phyloP scores from a whole-genome alignment of 225 moss, liverwort and hornwort genomes.

The Antitrichia curtipendula region DNA sequence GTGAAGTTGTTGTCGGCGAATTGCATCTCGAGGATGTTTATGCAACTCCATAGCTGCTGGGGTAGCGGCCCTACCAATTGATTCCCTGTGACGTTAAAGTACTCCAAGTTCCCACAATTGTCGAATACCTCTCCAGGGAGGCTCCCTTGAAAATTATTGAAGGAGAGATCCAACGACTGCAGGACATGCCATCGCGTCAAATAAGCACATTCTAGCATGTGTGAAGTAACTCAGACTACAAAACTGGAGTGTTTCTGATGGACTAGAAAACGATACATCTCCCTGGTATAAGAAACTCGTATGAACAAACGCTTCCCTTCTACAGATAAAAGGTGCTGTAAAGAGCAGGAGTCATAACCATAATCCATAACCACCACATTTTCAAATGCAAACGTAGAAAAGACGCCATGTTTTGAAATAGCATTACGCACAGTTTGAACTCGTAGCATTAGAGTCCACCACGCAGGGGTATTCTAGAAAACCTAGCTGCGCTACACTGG shows the following conservation, averaged over 20 bases:
- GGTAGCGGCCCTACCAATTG: constrained; percentile 7
- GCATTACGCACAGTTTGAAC: neutral
- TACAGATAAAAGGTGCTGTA: neutral
- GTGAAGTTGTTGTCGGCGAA: constrained; percentile 50
- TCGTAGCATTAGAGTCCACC: neutral
- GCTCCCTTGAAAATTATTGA: constrained; percentile 10
- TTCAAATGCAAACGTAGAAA: neutral
- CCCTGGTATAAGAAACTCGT: neutral
- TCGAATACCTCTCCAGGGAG: constrained; percentile 12
- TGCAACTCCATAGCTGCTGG: constrained; percentile 26
- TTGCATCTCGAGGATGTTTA: constrained; percentile 13
- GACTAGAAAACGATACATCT: neutral
- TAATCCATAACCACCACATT: neutral
- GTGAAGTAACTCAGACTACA: neutral
- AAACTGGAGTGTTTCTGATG: neutral
- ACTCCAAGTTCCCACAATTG: neutral
- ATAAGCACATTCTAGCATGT: neutral
- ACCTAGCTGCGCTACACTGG: neutral
- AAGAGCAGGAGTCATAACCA: neutral
- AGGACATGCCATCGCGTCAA: neutral
- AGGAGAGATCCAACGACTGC: constrained; percentile 32
- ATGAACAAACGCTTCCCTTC: neutral
- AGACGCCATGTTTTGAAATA: neutral
- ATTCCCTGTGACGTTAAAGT: constrained; percentile 13
- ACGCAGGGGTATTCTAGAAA: neutral